Evolutionary conservation across 2,329 filamentous ascomycete species (phyloP).

Genomic region (Verticillium nubilum): DNA sequence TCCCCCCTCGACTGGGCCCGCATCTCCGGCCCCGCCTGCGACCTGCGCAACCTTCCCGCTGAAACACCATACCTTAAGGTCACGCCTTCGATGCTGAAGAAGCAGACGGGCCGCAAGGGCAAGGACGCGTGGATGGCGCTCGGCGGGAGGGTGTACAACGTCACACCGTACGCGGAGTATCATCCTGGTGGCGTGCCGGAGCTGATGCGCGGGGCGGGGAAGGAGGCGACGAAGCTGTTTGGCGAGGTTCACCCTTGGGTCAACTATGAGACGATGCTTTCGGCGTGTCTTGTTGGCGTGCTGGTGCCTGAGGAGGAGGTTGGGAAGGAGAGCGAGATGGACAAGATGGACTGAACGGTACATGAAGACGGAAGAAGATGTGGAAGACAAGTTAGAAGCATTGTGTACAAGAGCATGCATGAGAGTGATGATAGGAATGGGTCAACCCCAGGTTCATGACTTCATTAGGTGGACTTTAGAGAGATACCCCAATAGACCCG

Average conservation of each 20-base stretch:
- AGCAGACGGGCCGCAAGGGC: conserved; percentile 76
- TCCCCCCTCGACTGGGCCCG: conserved; percentile 95
- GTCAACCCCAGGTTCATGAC: neutral
- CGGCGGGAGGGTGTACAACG: conserved; percentile 89
- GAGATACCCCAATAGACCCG: conserved; percentile 23
- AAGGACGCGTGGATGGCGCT: conserved; percentile 87
- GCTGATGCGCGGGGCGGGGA: conserved; percentile 56
- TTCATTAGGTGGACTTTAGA: conserved; percentile 12
- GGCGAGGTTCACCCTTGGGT: conserved; percentile 67
- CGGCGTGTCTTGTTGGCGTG: conserved; percentile 57
- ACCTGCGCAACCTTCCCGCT: conserved; percentile 59
- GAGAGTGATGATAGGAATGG: neutral
- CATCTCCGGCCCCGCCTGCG: conserved; percentile 57
- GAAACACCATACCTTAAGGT: conserved; percentile 61
- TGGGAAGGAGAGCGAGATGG: conserved; percentile 40
- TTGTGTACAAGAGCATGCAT: neutral
- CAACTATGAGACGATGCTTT: conserved; percentile 66
- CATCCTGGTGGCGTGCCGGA: conserved; percentile 84
- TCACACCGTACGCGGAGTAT: conserved; percentile 82
- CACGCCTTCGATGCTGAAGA: conserved; percentile 72
- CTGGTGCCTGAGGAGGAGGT: conserved; percentile 53
- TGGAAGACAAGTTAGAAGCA: neutral
- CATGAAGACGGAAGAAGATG: neutral
- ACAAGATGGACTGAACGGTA: conserved; percentile 51
- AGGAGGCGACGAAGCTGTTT: conserved; percentile 59